Conservation (phyloP, 2,329 filamentous ascomycete species). For the Aureobasidium subglaciale region DNA sequence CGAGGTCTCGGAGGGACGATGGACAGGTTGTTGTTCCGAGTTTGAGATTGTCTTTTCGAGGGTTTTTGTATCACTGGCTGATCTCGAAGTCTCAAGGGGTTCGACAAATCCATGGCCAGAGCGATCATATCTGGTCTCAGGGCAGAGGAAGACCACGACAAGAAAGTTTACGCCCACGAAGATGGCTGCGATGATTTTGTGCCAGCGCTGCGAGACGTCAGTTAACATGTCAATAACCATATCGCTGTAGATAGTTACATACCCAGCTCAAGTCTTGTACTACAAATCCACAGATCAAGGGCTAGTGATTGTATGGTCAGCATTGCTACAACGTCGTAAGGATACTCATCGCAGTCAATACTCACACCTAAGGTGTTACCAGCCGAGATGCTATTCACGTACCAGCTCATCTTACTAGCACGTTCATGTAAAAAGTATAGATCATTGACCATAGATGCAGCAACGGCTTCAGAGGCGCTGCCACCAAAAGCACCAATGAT, state of each 20-base stretch:
- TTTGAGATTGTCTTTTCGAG: constrained; percentile 18
- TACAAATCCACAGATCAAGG: constrained; percentile 35
- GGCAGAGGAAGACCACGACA: constrained; percentile 30
- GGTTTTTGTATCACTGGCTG: not conserved
- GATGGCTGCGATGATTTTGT: constrained; percentile 34
- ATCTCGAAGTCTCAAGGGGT: not conserved
- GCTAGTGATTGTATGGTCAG: constrained; percentile 12
- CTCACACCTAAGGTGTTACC: constrained; percentile 32
- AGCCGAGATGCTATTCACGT: constrained; percentile 35
- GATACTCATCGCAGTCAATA: not conserved
- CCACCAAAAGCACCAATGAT: constrained; percentile 41
- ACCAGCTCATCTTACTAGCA: constrained; percentile 32
- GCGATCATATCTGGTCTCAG: constrained; percentile 33
- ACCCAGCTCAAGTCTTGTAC: constrained; percentile 33
- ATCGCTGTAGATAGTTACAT: not conserved
- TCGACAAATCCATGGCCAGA: not conserved
- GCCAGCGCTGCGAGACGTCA: constrained; percentile 25
- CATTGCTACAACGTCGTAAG: not conserved
- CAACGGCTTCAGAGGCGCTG: constrained; percentile 39
- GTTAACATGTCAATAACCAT: not conserved
- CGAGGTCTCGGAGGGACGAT: not conserved
- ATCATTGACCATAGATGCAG: constrained; percentile 34
- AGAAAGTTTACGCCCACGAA: constrained; percentile 29
- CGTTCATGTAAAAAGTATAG: constrained; percentile 30
- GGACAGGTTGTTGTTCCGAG: constrained; percentile 17